Conservation (phyloP, 2,329 filamentous ascomycete species). For the Dactylellina sp. region DNA sequence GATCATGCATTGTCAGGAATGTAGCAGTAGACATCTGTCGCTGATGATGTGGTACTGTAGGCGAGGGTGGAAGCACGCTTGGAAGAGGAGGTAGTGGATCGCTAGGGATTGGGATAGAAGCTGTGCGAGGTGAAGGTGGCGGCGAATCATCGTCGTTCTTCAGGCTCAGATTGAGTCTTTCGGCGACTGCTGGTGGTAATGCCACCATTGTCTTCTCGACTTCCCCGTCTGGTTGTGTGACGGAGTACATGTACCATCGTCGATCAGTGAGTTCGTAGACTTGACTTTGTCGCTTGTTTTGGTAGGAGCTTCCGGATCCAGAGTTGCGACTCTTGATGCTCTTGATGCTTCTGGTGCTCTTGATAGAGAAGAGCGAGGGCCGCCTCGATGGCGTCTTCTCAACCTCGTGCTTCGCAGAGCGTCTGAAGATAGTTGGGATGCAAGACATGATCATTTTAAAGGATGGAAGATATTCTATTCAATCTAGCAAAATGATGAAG, state of each 20-base stretch:
- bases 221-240: constrained; percentile 52
- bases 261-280: constrained; percentile 56
- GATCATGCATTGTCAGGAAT: constrained; percentile 43
- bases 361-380: constrained; percentile 54
- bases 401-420: constrained; percentile 38
- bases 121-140: constrained; percentile 53
- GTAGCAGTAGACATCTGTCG: constrained; percentile 47
- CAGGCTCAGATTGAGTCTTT: constrained; percentile 46
- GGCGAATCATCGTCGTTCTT: constrained; percentile 46
- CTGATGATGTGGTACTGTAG: constrained; percentile 41
- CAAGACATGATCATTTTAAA: constrained; percentile 55
- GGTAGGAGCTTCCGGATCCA: constrained; percentile 48
- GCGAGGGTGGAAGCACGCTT: constrained; percentile 41
- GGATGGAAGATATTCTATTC: constrained; percentile 4
- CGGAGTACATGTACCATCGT: constrained; percentile 56
- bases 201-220: constrained; percentile 51
- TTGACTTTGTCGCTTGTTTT: constrained; percentile 54
- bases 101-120: constrained; percentile 48
- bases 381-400: constrained; percentile 47
- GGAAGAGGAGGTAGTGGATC: constrained; percentile 36
- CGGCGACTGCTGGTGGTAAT: constrained; percentile 48
- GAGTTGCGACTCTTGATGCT: constrained; percentile 51
- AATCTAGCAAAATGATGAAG: constrained; percentile 4
- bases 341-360: constrained; percentile 43
- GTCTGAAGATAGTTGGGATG: constrained; percentile 53